A percentile compares a stretch with the other conserved stretches of the same genome.
Evolutionary conservation across 352 stramenopile genomes (phyloP).

Genomic region (Phytophthora citricola): DNA sequence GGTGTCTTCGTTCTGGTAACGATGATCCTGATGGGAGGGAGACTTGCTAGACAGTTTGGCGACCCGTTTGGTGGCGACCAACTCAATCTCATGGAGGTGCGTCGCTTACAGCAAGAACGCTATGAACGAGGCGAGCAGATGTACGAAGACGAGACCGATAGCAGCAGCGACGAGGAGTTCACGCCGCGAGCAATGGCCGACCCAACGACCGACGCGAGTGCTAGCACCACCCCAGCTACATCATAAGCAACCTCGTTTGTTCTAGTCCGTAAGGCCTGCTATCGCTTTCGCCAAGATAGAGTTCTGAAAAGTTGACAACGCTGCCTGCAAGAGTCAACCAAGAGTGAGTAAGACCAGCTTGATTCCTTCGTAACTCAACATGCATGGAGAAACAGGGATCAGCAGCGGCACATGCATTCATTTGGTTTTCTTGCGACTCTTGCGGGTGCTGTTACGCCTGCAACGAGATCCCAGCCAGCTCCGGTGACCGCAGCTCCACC

Average conservation of each 20-base stretch:
- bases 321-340: too few relatives aligned
- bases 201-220: conserved; percentile 15
- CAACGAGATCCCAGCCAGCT: conserved; percentile 1
- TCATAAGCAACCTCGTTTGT: conserved; percentile 14
- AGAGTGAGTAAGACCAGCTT: background rate
- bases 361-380: conserved; percentile 13
- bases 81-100: conserved; percentile 74
- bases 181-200: conserved; percentile 2
- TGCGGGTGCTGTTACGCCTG: background rate
- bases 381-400: conserved; percentile 9
- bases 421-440: conserved; percentile 19
- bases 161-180: conserved; percentile 48
- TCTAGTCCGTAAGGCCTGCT: background rate
- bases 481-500: conserved; percentile 5
- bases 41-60: conserved; percentile 53
- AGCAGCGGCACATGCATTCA: conserved; percentile 36
- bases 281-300: conserved; percentile 16
- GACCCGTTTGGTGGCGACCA: conserved; percentile 54
- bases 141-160: conserved; percentile 66
- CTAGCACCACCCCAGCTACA: conserved; percentile 10
- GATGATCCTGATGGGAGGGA: conserved; percentile 57
- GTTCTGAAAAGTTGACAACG: background rate
- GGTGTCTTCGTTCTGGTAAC: conserved; percentile 66
- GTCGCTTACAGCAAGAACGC: conserved; percentile 69
- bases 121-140: conserved; percentile 60